Conservation (phyloP, 2,329 filamentous ascomycete species). For the Didymella pomorum region DNA sequence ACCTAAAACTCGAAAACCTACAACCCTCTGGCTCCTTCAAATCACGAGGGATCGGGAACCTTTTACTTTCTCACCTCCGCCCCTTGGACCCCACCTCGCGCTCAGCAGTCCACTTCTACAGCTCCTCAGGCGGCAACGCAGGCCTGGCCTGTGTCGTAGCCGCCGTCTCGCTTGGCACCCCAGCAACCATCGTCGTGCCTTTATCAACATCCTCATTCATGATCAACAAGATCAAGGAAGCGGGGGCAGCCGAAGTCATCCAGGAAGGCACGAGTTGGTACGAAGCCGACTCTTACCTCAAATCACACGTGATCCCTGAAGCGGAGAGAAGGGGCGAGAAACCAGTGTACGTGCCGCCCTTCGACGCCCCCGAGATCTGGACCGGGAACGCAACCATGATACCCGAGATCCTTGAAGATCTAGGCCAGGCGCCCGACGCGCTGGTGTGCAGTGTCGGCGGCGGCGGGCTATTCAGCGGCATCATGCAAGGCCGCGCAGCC, state of each 20-base stretch:
- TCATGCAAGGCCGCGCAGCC: conserved; percentile 60
- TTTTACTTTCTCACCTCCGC: conserved; percentile 61
- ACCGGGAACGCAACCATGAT: conserved; percentile 67
- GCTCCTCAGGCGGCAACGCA: conserved; percentile 79
- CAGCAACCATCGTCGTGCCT: conserved; percentile 77
- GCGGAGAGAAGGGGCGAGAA: conserved; percentile 23
- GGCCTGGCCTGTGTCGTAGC: conserved; percentile 80
- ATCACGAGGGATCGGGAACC: conserved; percentile 73
- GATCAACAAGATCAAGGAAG: conserved; percentile 70
- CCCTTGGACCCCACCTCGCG: conserved; percentile 29
- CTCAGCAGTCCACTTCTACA: conserved; percentile 71
- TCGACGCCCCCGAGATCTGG: conserved; percentile 72
- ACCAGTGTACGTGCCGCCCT: conserved; percentile 70
- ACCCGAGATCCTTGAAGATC: conserved; percentile 53
- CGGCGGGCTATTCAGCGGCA: conserved; percentile 76
- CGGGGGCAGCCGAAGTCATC: conserved; percentile 70
- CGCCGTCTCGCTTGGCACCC: conserved; percentile 66
- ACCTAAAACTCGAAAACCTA: conserved; percentile 82
- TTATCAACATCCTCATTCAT: conserved; percentile 69
- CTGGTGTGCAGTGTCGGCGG: conserved; percentile 80
- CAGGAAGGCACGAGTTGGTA: conserved; percentile 71
- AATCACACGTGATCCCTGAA: conserved; percentile 60
- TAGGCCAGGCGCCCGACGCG: conserved; percentile 63
- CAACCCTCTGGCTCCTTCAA: conserved; percentile 87
- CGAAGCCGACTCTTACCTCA: conserved; percentile 72